phyloP scores from a whole-genome alignment of 2,329 filamentous ascomycete species.

The Diaporthe destruens region DNA sequence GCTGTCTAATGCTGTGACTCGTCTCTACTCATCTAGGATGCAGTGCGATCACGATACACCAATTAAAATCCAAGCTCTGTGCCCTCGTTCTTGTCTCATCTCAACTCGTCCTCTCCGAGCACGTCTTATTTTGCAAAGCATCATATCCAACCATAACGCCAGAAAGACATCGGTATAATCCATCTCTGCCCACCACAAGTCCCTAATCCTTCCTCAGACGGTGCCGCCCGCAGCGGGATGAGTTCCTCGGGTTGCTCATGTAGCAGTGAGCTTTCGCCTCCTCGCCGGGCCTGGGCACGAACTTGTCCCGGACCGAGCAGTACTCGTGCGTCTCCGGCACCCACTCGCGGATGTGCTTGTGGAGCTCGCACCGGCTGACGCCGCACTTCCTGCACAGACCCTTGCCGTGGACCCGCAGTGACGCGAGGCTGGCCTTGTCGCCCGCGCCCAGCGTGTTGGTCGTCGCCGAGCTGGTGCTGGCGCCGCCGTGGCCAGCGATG shows the following conservation, averaged over 20 bases:
- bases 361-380: slow-evolving; percentile 71
- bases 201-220: slow-evolving; percentile 50
- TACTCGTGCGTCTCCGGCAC: slow-evolving; percentile 70
- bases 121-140: neutral
- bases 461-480: slow-evolving; percentile 25
- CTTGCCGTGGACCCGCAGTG: slow-evolving; percentile 67
- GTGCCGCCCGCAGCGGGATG: slow-evolving; percentile 70
- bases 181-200: neutral
- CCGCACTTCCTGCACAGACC: slow-evolving; percentile 74
- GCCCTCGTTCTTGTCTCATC: neutral
- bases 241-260: slow-evolving; percentile 71
- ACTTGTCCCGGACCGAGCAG: slow-evolving; percentile 70
- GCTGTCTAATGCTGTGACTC: slow-evolving; percentile 19
- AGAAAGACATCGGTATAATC: neutral
- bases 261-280: slow-evolving; percentile 67
- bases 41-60: neutral
- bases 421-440: slow-evolving; percentile 53
- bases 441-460: slow-evolving; percentile 35
- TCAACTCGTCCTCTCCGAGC: neutral
- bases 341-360: slow-evolving; percentile 72
- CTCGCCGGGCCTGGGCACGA: slow-evolving; percentile 61
- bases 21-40: slow-evolving; percentile 22
- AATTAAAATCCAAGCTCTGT: neutral
- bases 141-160: slow-evolving; percentile 26
- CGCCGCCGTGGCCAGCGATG: slow-evolving; percentile 41